Evolutionary conservation across 2,329 filamentous ascomycete species (phyloP), one percentile per base, ranked within the genome.

Genomic region (Drechslerella stenobrocha): DNA sequence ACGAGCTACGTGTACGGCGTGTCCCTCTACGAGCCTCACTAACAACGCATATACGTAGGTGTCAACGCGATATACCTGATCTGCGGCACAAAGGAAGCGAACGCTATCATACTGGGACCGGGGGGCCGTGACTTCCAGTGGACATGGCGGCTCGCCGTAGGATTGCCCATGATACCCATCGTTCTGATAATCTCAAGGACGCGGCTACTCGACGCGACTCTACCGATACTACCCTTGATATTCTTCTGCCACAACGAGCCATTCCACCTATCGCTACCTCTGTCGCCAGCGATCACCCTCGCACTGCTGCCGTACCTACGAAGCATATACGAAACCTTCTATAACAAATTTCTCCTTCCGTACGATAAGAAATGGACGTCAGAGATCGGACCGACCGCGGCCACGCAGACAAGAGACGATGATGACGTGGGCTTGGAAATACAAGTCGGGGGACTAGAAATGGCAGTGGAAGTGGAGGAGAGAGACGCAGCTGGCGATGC

Each of bases 111-210:
- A 3, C 60, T 74, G 13, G 70, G 70, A 20, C 57, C 64, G 11
- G 65, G 70, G 32, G 69, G 67, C n/a, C 32, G 52, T 18, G 70
- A 73, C 52, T 74, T 74, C 30, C 58, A 71, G 15, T 74, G 75
- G 73, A 63, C 32, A 74, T 77, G 72, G 78, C 46, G 72, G 22
- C 73, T 85, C 40, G 80, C 82, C 61, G 71, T 87, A 24, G 85
- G 85, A 1, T 75, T 89, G 2, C 84, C 86, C 1, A 77, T 88
- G 4, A 87, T 91, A 61, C 86, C 84, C 0, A 79, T 87, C 8
- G 80, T 84, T 1, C 79, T 91, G 6, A 79, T 90, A 8, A 79
- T 87, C n/a, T 86, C 86, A 18, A 80, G 87, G 30, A 84, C 86
- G 23, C 80, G 79, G 1, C 79, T 86, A 47, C 82, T 83, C 26